Evolutionary conservation across 371 early-diverging fungal genomes (phyloP).

Genomic region (Apophysomyces variabilis): DNA sequence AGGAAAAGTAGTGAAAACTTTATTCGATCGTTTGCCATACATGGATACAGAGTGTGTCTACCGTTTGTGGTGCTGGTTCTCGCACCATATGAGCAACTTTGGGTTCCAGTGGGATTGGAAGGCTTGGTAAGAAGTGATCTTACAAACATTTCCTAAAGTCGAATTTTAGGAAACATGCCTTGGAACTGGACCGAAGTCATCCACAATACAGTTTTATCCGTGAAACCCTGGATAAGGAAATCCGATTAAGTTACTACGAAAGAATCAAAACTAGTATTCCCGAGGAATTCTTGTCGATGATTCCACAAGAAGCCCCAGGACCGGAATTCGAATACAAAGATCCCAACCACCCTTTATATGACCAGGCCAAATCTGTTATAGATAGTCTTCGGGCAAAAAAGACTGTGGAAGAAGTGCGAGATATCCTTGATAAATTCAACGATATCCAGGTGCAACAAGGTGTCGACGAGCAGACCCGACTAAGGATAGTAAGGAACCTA

Average conservation of each 20-base stretch:
- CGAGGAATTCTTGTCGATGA: conserved; percentile 59
- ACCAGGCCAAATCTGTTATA: conserved; percentile 62
- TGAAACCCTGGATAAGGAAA: conserved; percentile 81
- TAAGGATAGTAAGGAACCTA: conserved; percentile 64
- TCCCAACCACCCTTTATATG: conserved; percentile 53
- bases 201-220: conserved; percentile 71
- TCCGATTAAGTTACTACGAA: conserved; percentile 87
- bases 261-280: conserved; percentile 82
- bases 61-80: conserved; percentile 86
- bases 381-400: conserved; percentile 66
- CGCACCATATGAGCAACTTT: conserved; percentile 92
- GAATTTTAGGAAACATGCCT: conserved; percentile 44
- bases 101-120: conserved; percentile 91
- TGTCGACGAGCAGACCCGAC: conserved; percentile 42
- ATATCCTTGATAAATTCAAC: conserved; percentile 48
- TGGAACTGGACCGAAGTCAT: conserved; percentile 49
- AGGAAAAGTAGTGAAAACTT: conserved; percentile 59
- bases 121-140: conserved; percentile 69
- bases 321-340: conserved; percentile 72
- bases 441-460: conserved; percentile 41
- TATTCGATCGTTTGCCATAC: conserved; percentile 67
- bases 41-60: conserved; percentile 88
- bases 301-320: conserved; percentile 71
- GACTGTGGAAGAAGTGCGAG: conserved; percentile 66
- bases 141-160: neutral